Evolutionary conservation across 208 protist species (phyloP).

Genomic region (Trypanosoma grayi): DNA sequence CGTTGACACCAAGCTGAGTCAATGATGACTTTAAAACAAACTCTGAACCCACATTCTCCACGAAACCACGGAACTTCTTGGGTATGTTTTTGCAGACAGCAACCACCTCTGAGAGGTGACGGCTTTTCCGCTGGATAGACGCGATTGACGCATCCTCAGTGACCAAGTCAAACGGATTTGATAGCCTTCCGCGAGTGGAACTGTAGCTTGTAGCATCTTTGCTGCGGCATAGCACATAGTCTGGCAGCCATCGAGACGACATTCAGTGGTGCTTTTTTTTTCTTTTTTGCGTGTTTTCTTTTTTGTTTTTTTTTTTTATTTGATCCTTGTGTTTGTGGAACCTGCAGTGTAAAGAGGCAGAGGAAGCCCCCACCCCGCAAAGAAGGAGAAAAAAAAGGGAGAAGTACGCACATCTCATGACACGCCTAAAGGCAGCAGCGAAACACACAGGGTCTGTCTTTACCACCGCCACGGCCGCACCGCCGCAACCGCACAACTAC

Average conservation of each 20-base stretch:
- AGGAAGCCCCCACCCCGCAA: constrained; percentile 5
- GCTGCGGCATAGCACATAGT: constrained; percentile 69
- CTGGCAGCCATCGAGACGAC: constrained; percentile 80
- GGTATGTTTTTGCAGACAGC: constrained; percentile 50
- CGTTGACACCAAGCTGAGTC: constrained; percentile 89
- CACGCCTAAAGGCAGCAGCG: too few species aligned
- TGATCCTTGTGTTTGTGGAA: background rate
- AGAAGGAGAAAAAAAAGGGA: constrained; percentile 13
- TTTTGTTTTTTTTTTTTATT: constrained; percentile 2
- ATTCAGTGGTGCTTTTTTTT: background rate
- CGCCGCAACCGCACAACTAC: too few species aligned
- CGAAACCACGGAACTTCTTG: constrained; percentile 79
- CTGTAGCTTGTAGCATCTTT: constrained; percentile 53
- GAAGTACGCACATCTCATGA: too few species aligned
- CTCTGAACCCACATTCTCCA: constrained; percentile 48
- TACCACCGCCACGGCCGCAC: too few species aligned
- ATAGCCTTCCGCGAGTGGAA: constrained; percentile 58
- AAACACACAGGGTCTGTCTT: too few species aligned
- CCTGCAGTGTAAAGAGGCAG: background rate
- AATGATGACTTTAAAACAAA: constrained; percentile 89
- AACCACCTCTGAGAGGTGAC: constrained; percentile 32
- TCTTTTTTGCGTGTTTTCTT: background rate
- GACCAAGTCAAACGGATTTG: constrained; percentile 76
- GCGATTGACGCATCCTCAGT: constrained; percentile 65
- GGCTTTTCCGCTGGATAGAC: constrained; percentile 31